These are phyloP conservation scores for Malania oleifera DNA, from an alignment of 164 flowering plant genomes.

Conservation along the genomic window DNA sequence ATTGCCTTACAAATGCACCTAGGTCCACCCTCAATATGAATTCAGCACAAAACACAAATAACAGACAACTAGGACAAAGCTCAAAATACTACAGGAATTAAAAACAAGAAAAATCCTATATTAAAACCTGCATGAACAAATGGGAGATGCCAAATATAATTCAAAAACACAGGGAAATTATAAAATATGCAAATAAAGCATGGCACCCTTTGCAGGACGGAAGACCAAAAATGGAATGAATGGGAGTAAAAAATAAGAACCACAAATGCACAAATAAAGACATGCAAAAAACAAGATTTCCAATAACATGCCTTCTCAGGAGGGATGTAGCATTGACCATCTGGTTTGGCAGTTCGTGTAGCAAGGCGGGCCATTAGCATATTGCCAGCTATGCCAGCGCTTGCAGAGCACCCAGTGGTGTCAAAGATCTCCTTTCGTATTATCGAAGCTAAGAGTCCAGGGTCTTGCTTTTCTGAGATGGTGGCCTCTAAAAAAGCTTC, in stretches of 20 bases:
- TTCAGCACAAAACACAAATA: no score
- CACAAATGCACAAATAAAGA: background rate
- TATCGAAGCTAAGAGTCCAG: constrained; percentile 58
- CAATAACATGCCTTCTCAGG: constrained; percentile 44
- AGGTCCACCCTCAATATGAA: no score
- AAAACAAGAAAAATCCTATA: no score
- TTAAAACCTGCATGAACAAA: no score
- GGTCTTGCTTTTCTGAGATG: constrained; percentile 45
- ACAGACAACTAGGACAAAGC: no score
- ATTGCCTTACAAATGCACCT: no score
- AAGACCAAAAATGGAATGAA: background rate
- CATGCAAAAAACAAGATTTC: background rate
- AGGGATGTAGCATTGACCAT: constrained; percentile 79
- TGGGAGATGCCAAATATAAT: no score
- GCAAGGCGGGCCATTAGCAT: constrained; percentile 95
- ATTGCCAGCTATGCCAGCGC: constrained; percentile 86
- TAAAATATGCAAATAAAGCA: no score
- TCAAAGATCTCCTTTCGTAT: constrained; percentile 74
- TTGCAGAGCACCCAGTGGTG: constrained; percentile 86
- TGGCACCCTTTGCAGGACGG: no score
- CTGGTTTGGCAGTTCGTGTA: constrained; percentile 83
- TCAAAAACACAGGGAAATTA: no score
- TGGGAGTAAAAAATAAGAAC: no score
- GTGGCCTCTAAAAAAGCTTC: constrained; percentile 90
- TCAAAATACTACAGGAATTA: no score